phyloP scores from a whole-genome alignment of 2,329 filamentous ascomycete species.

The Fusarium citri region DNA sequence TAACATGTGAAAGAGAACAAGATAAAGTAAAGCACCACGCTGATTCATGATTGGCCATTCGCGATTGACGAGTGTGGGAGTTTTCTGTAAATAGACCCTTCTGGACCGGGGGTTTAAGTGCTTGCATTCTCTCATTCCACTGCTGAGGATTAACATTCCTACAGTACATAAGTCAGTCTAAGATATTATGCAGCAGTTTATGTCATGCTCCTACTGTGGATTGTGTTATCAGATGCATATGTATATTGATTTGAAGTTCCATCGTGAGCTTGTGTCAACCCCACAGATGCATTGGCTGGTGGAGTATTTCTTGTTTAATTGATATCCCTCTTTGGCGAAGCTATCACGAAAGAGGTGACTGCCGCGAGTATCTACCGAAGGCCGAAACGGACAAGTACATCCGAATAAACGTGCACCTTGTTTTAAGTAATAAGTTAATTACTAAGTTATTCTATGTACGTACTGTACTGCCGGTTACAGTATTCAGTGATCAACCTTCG shows the following conservation, averaged over 20 bases:
- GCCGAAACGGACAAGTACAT: conserved; percentile 1
- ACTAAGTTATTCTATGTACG: background rate
- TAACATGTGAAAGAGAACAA: background rate
- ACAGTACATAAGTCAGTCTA: background rate
- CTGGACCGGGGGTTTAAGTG: conserved; percentile 45
- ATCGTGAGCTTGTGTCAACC: background rate
- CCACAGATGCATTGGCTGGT: background rate
- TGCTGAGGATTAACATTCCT: conserved; percentile 3
- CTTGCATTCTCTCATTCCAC: conserved; percentile 37
- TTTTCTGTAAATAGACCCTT: conserved; percentile 33
- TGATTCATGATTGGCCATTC: conserved; percentile 34
- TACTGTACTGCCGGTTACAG: background rate
- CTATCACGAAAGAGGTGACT: conserved; percentile 12
- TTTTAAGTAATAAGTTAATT: background rate
- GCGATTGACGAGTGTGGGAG: conserved; percentile 10
- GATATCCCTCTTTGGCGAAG: conserved; percentile 2
- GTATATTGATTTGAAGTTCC: background rate
- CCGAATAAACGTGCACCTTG: conserved; percentile 11
- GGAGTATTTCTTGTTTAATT: background rate
- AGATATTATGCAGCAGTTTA: background rate
- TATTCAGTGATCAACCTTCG: conserved; percentile 10
- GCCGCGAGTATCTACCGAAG: conserved; percentile 26
- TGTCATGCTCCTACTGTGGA: background rate
- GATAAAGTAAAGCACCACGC: conserved; percentile 22
- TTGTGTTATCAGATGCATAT: background rate